Evolutionary conservation across 2,329 filamentous ascomycete species (phyloP).

Genomic region (Aspergillus fumigatus): DNA sequence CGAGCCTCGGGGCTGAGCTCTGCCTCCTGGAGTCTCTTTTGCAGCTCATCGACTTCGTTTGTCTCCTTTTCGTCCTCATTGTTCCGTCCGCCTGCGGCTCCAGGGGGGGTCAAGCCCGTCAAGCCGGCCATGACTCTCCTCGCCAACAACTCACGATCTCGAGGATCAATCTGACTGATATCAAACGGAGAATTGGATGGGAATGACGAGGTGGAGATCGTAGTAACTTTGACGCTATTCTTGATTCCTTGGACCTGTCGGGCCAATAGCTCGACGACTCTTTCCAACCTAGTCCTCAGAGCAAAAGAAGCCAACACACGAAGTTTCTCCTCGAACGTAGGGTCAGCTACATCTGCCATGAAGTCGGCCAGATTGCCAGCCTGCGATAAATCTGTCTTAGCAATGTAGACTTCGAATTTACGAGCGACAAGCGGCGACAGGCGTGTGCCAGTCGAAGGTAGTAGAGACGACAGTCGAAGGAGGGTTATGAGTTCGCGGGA

Average conservation of each 20-base stretch:
- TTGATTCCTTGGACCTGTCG: slow-evolving; percentile 80
- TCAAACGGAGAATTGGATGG: slow-evolving; percentile 58
- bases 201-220: slow-evolving; percentile 63
- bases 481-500: slow-evolving; percentile 83
- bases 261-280: slow-evolving; percentile 77
- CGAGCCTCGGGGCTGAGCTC: slow-evolving; percentile 76
- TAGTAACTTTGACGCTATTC: slow-evolving; percentile 79
- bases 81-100: slow-evolving; percentile 43
- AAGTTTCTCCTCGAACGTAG: slow-evolving; percentile 85
- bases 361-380: slow-evolving; percentile 88
- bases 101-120: slow-evolving; percentile 38
- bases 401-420: slow-evolving; percentile 81
- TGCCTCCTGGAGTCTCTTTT: slow-evolving; percentile 79
- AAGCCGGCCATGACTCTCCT: slow-evolving; percentile 42
- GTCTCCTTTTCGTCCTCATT: slow-evolving; percentile 69
- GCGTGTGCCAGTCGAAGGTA: slow-evolving; percentile 64
- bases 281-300: slow-evolving; percentile 70
- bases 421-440: slow-evolving; percentile 82
- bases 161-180: slow-evolving; percentile 47
- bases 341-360: slow-evolving; percentile 89
- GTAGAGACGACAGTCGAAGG: slow-evolving; percentile 76
- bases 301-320: slow-evolving; percentile 77
- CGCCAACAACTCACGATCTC: slow-evolving; percentile 42
- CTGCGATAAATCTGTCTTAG: slow-evolving; percentile 73
- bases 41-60: slow-evolving; percentile 86